Percentiles rank a stretch among this genome's conserved stretches.
These are phyloP conservation scores for Rhamnella rubrinervis DNA, from an alignment of 331 rosid species.

Conservation along the genomic window DNA sequence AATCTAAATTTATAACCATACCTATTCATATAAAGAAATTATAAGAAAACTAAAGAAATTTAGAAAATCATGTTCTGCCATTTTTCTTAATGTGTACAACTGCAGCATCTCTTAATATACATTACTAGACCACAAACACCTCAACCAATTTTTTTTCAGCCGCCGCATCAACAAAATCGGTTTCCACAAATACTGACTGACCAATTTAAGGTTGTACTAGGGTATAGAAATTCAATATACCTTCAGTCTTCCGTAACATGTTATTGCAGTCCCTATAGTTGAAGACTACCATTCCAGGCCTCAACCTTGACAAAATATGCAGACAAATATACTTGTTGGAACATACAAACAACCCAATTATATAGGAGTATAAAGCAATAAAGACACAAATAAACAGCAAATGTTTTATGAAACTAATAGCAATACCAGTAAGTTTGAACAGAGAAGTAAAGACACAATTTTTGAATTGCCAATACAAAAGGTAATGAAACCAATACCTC, in stretches of 20 bases:
- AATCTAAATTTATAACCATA: not conserved
- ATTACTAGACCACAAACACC: too few relatives aligned
- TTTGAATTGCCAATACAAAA: not conserved
- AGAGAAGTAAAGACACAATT: not conserved
- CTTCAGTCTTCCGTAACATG: slow-evolving; percentile 82
- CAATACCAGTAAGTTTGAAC: slow-evolving; percentile 41
- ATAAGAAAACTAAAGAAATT: too few relatives aligned
- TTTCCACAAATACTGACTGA: too few relatives aligned
- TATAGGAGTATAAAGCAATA: not conserved
- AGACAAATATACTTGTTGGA: slow-evolving; percentile 18
- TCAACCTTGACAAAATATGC: slow-evolving; percentile 49
- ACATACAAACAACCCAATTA: not conserved
- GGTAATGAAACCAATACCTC: slow-evolving; percentile 46
- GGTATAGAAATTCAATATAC: slow-evolving; percentile 35
- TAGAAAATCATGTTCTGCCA: too few relatives aligned
- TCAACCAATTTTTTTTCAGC: too few relatives aligned
- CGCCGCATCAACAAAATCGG: too few relatives aligned
- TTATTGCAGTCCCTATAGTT: slow-evolving; percentile 84
- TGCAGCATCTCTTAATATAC: too few relatives aligned
- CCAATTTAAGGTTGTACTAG: slow-evolving; percentile 9
- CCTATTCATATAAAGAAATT: not conserved
- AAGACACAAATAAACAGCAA: not conserved
- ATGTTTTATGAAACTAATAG: slow-evolving; percentile 28
- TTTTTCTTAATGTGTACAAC: too few relatives aligned
- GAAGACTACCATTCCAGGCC: slow-evolving; percentile 80